A percentile compares a stretch with the other conserved stretches of the same genome.
phyloP scores from a whole-genome alignment of 1,284 basidiomycete species.

The Cutaneotrichosporon cyanovorans region DNA sequence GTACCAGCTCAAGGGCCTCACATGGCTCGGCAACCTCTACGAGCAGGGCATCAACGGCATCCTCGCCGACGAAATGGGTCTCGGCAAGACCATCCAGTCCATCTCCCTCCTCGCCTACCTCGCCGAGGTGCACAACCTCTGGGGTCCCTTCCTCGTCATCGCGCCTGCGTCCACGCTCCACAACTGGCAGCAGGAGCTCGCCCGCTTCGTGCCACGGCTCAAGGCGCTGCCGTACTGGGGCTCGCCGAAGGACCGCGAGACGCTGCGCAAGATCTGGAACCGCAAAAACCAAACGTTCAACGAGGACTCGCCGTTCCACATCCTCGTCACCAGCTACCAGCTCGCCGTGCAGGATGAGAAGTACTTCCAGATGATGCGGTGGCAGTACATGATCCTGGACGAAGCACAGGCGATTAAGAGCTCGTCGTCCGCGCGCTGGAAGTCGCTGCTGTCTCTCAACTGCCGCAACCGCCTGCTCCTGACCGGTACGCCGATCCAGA shows the following conservation, averaged over 20 bases:
- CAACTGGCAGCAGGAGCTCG: slow-evolving; percentile 99
- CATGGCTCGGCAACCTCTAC: slow-evolving; percentile 96
- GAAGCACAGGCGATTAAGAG: slow-evolving; percentile 99
- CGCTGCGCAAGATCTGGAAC: slow-evolving; percentile 95
- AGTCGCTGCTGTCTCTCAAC: slow-evolving; percentile 89
- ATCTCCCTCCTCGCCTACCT: slow-evolving; percentile 95
- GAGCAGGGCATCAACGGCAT: slow-evolving; percentile 99
- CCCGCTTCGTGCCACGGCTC: slow-evolving; percentile 85
- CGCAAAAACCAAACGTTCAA: slow-evolving; percentile 95
- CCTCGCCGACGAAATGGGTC: slow-evolving; percentile 97
- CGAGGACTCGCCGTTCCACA: slow-evolving; percentile 91
- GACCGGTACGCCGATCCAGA: slow-evolving; percentile 98
- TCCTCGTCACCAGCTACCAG: slow-evolving; percentile 96
- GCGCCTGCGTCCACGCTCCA: slow-evolving; percentile 96
- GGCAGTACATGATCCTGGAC: slow-evolving; percentile 99
- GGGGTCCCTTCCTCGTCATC: slow-evolving; percentile 99
- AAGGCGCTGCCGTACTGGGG: slow-evolving; percentile 99
- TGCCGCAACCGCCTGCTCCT: slow-evolving; percentile 92
- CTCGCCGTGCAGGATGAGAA: slow-evolving; percentile 94
- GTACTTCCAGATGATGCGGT: slow-evolving; percentile 95
- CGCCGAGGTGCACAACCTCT: slow-evolving; percentile 95
- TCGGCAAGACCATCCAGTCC: slow-evolving; percentile 97
- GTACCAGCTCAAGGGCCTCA: slow-evolving; percentile 96
- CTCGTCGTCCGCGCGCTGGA: slow-evolving; percentile 94
- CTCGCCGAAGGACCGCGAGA: slow-evolving; percentile 90